Evolutionary conservation across 1,139 yeast species (phyloP), one percentile per base, ranked within the genome.

Genomic region (Pichia sp.): DNA sequence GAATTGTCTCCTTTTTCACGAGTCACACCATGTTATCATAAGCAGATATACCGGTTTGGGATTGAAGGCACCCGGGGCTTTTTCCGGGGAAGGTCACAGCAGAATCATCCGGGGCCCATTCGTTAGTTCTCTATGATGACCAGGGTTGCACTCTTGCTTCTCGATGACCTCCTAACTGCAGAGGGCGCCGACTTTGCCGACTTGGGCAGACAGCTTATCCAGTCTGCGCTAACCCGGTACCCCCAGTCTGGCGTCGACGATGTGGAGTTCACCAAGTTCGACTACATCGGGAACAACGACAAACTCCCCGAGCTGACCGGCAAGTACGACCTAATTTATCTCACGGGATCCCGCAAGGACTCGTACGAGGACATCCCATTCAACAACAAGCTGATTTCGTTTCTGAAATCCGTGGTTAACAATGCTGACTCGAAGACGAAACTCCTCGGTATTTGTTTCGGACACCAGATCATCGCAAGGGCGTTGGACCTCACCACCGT

Each of bases 391-490:
- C 70, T 85, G 30, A 75, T 75, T 36, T 72, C 72, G 16, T 85
- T 75, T 62, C 60, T 82, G 38, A 65, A 69, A 34, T 15, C 42
- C 3, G 58, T 69, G 3, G 40, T 61, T 7, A 42, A 11, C 46
- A 48, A 36, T 36, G 15, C 40, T 2, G 40, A 36, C 7, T 36
- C 41, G 43, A 55, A 56, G 15, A 64, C 75, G 51, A 86, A 86
- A 1, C 60, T 81, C 3, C 76, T 79, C 3, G 92, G 95, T 1
- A 74, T 90, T 44, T 90, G 97, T 67, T 90, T 88, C 67, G 97
- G 97, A 2, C 97, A 90, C 68, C 97, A 90, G 67, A 75, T 89
- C 19, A 69, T 88, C 31, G 85, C 84, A 2, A 75, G 84, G 56
- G 82, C 85, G 6, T 70, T 88, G 49, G 93, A 90, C 2, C 77